Conservation (phyloP, 371 early-diverging fungal genomes). For the Coemansia sp. region DNA sequence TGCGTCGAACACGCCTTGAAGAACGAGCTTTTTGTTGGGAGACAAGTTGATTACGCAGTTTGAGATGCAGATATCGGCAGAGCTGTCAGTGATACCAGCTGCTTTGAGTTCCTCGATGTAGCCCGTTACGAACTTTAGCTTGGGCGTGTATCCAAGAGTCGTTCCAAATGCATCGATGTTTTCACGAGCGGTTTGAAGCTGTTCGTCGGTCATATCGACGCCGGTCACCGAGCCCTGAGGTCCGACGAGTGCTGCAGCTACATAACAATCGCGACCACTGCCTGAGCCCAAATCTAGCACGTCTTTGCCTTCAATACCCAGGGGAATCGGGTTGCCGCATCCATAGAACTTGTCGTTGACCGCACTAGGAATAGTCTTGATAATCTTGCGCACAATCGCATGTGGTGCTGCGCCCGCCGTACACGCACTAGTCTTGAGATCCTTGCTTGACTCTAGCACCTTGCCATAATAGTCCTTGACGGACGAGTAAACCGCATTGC, state of each 20-base stretch:
- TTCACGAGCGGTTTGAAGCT: constrained; percentile 40
- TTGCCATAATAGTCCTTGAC: constrained; percentile 41
- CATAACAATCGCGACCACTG: constrained; percentile 53
- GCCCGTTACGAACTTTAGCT: constrained; percentile 44
- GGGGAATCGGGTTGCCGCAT: constrained; percentile 53
- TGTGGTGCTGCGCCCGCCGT: constrained; percentile 29
- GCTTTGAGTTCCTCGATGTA: constrained; percentile 39
- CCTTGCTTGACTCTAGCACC: constrained; percentile 21
- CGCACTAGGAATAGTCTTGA: constrained; percentile 22
- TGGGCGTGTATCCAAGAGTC: constrained; percentile 38
- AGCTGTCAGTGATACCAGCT: background rate
- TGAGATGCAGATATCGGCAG: constrained; percentile 32
- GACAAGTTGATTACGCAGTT: constrained; percentile 54
- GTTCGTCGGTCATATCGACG: constrained; percentile 55
- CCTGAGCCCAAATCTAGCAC: constrained; percentile 54
- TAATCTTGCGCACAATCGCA: constrained; percentile 23
- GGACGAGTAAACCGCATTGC: constrained; percentile 14
- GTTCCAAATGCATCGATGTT: constrained; percentile 11
- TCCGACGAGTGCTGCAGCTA: constrained; percentile 51
- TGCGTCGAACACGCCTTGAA: constrained; percentile 33
- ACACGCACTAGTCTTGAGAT: constrained; percentile 38
- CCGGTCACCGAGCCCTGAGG: constrained; percentile 50
- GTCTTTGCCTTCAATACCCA: constrained; percentile 49
- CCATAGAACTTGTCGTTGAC: constrained; percentile 47
- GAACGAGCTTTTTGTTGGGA: constrained; percentile 46